Evolutionary conservation across 306 rosid genomes (phyloP).

Genomic region (Cicer judaicum): DNA sequence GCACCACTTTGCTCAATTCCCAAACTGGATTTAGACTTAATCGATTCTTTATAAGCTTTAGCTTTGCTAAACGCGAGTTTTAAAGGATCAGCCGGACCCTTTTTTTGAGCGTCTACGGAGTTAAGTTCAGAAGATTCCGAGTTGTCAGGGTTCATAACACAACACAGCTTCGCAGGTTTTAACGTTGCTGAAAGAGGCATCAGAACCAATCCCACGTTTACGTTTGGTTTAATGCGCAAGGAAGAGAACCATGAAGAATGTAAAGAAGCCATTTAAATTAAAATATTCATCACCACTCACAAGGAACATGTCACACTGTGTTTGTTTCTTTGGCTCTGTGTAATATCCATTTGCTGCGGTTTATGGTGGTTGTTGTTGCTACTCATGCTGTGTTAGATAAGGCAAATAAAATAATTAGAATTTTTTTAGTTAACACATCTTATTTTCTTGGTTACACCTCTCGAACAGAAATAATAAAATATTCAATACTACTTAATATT

Average conservation of each 20-base stretch:
- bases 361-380: too few species aligned
- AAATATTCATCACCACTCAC: background rate
- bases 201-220: slow-evolving; percentile 23
- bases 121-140: slow-evolving; percentile 52
- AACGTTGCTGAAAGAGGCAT: slow-evolving; percentile 35
- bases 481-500: too few species aligned
- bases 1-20: slow-evolving; percentile 42
- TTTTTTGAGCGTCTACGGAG: slow-evolving; percentile 40
- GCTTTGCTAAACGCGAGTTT: slow-evolving; percentile 76
- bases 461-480: too few species aligned
- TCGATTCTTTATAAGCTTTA: slow-evolving; percentile 58
- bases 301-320: background rate
- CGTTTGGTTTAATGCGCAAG: slow-evolving; percentile 48
- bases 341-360: too few species aligned
- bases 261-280: slow-evolving; percentile 57
- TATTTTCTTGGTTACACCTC: too few species aligned
- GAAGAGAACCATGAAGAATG: slow-evolving; percentile 51
- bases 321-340: background rate
- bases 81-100: slow-evolving; percentile 54
- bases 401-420: too few species aligned
- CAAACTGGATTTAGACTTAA: slow-evolving; percentile 35
- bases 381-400: too few species aligned
- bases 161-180: slow-evolving; percentile 50
- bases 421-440: too few species aligned
- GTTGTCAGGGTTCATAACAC: slow-evolving; percentile 47